Percentiles rank a stretch among this genome's conserved stretches.
These are phyloP conservation scores for Silene conica DNA, from an alignment of 148 eudicot species.

Conservation along the genomic window DNA sequence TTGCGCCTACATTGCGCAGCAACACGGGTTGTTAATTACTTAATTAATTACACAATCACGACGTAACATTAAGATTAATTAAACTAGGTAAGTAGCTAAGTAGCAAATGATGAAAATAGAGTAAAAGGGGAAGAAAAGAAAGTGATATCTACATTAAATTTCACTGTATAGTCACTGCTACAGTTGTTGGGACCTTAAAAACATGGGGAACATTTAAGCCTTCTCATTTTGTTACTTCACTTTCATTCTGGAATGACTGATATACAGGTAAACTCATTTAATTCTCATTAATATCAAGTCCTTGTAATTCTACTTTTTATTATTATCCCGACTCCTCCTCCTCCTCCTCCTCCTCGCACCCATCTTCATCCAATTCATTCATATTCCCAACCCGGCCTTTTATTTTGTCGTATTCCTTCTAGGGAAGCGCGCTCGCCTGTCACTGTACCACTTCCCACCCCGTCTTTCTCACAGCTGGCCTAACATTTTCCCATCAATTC, in stretches of 20 bases:
- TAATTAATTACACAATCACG: background rate
- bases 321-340: background rate
- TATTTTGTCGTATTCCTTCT: background rate
- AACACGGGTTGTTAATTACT: too few relatives aligned
- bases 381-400: background rate
- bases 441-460: conserved; percentile 16
- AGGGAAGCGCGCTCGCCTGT: conserved; percentile 21
- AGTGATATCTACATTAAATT: conserved; percentile 18
- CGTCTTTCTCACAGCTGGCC: conserved; percentile 20
- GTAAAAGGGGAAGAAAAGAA: background rate
- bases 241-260: conserved; percentile 19
- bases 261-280: conserved; percentile 20
- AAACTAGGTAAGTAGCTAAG: background rate
- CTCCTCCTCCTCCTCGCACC: background rate
- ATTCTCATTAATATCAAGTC: conserved; percentile 19
- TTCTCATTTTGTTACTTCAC: conserved; percentile 1
- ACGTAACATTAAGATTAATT: background rate
- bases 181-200: conserved; percentile 28
- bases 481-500: conserved; percentile 24
- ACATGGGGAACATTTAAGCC: conserved; percentile 31
- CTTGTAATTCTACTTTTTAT: background rate
- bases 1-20: conserved; percentile 58
- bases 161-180: conserved; percentile 3
- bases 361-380: background rate
- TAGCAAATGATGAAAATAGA: background rate